phyloP scores from a whole-genome alignment of 1,284 basidiomycete genomes.

The Ustilago shanxiensis region DNA sequence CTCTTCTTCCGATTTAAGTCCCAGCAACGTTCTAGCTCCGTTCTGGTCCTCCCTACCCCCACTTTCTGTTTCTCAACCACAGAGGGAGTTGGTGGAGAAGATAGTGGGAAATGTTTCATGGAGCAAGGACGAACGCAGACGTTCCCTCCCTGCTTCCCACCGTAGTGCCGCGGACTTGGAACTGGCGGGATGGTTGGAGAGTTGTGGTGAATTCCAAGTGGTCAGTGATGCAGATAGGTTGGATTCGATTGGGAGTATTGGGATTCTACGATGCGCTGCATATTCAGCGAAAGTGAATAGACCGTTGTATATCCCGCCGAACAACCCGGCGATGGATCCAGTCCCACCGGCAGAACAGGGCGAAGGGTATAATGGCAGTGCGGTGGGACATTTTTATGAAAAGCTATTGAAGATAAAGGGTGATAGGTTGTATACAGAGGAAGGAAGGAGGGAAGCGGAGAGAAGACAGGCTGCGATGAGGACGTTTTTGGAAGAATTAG shows the following conservation, averaged over 20 bases:
- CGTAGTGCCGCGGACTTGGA: slow-evolving; percentile 16
- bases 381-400: slow-evolving; percentile 87
- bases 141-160: background rate
- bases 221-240: slow-evolving; percentile 93
- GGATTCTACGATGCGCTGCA: slow-evolving; percentile 86
- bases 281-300: slow-evolving; percentile 79
- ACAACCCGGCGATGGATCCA: slow-evolving; percentile 35
- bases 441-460: slow-evolving; percentile 79
- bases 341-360: slow-evolving; percentile 53
- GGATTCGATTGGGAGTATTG: slow-evolving; percentile 91
- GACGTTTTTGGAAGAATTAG: slow-evolving; percentile 56
- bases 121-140: slow-evolving; percentile 79
- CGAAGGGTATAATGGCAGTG: slow-evolving; percentile 73
- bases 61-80: slow-evolving; percentile 5
- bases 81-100: slow-evolving; percentile 67
- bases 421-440: slow-evolving; percentile 73
- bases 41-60: slow-evolving; percentile 22
- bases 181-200: slow-evolving; percentile 77
- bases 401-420: slow-evolving; percentile 72
- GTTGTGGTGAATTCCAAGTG: slow-evolving; percentile 85
- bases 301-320: slow-evolving; percentile 75
- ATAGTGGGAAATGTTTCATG: slow-evolving; percentile 87
- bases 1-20: slow-evolving; percentile 21
- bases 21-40: slow-evolving; percentile 14
- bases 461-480: slow-evolving; percentile 77